Conservation (phyloP, 768 basidiomycete species). For the Scleroderma bovista region DNA sequence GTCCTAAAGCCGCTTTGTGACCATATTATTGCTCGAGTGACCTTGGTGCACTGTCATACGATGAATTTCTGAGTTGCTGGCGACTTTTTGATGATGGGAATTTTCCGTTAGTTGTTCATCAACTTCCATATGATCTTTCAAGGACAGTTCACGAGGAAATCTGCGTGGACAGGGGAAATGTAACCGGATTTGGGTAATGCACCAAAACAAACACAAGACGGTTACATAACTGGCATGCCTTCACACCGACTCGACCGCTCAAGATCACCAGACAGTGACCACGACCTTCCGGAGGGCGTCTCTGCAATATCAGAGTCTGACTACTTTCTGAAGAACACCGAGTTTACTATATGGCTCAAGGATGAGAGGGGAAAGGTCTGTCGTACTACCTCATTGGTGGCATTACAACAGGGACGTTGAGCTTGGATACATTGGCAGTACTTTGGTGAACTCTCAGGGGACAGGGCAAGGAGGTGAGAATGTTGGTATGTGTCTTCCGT, state of each 20-base stretch:
- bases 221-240: too few relatives aligned
- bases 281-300: slow-evolving; percentile 48
- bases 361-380: slow-evolving; percentile 58
- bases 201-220: background rate
- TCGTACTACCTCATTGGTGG: background rate
- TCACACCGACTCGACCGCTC: background rate
- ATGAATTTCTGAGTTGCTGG: too few relatives aligned
- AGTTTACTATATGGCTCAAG: slow-evolving; percentile 85
- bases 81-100: too few relatives aligned
- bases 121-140: too few relatives aligned
- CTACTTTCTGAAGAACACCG: slow-evolving; percentile 84
- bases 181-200: background rate
- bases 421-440: slow-evolving; percentile 45
- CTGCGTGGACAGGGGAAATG: background rate
- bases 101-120: too few relatives aligned
- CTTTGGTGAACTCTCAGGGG: slow-evolving; percentile 80
- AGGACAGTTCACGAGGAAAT: too few relatives aligned
- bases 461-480: slow-evolving; percentile 68
- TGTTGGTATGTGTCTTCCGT: slow-evolving; percentile 5
- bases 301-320: slow-evolving; percentile 74
- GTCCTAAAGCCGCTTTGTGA: too few relatives aligned
- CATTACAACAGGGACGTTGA: background rate
- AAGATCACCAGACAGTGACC: slow-evolving; percentile 25
- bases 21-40: too few relatives aligned
- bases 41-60: too few relatives aligned